Evolutionary conservation across 169 alveolate genomes (phyloP).

Genomic region (Plasmodium billcollinsi): DNA sequence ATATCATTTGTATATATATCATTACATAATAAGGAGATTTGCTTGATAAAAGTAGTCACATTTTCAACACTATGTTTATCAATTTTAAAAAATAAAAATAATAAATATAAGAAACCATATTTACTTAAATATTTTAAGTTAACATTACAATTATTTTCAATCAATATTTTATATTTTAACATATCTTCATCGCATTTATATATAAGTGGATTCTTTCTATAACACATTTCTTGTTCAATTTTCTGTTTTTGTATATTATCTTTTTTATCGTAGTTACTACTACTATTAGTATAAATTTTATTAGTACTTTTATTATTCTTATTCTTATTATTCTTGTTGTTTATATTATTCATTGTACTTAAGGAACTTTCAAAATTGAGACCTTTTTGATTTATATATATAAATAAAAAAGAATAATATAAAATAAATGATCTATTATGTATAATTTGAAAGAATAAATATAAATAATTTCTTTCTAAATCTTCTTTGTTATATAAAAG

Average conservation of each 20-base stretch:
- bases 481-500: slow-evolving; percentile 73
- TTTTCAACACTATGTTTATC: slow-evolving; percentile 57
- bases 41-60: background rate
- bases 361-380: slow-evolving; percentile 8
- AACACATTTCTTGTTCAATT: too few species aligned
- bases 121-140: slow-evolving; percentile 33
- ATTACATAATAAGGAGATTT: slow-evolving; percentile 25
- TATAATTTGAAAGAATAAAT: slow-evolving; percentile 59
- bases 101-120: slow-evolving; percentile 71
- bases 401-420: slow-evolving; percentile 45
- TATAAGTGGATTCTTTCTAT: background rate
- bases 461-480: slow-evolving; percentile 60
- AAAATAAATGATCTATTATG: slow-evolving; percentile 53
- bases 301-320: background rate
- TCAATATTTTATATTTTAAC: slow-evolving; percentile 9
- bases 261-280: background rate
- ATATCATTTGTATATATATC: slow-evolving; percentile 6
- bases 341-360: background rate
- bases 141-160: slow-evolving; percentile 21
- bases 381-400: slow-evolving; percentile 24
- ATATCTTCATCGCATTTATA: slow-evolving; percentile 28
- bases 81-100: slow-evolving; percentile 61
- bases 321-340: background rate
- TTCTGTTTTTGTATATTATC: slow-evolving; percentile 1
- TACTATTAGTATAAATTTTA: background rate